A percentile compares a stretch with the other conserved stretches of the same genome.
Conservation (phyloP, 805 yeast genomes). For the Barnettozyma populi region DNA sequence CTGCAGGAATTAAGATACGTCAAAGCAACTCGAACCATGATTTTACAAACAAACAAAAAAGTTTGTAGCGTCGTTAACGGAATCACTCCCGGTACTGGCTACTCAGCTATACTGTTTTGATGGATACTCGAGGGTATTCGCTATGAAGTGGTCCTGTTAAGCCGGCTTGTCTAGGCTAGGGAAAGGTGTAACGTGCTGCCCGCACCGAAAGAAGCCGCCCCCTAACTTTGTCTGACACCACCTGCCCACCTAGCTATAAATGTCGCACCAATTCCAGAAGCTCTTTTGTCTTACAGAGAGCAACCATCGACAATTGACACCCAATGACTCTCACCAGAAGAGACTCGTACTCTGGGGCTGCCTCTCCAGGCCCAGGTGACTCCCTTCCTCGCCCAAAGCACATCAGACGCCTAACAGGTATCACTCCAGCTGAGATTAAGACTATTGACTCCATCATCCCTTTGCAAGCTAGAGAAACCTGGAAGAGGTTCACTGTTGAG, state of each 20-base stretch:
- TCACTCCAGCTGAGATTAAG: constrained; percentile 83
- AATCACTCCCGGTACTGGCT: too few relatives aligned
- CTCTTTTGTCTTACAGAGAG: neutral
- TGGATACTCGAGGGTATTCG: too few relatives aligned
- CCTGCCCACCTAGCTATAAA: neutral
- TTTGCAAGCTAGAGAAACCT: constrained; percentile 62
- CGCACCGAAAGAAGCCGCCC: neutral
- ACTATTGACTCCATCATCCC: constrained; percentile 82
- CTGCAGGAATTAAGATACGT: neutral
- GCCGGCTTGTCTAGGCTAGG: neutral
- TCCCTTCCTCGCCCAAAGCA: constrained; percentile 36
- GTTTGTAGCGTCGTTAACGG: too few relatives aligned
- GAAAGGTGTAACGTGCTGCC: neutral
- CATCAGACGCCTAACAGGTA: constrained; percentile 80
- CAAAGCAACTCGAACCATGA: too few relatives aligned
- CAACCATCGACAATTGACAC: neutral
- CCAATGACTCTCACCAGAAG: constrained; percentile 11
- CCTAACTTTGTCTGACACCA: neutral
- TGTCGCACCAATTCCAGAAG: neutral
- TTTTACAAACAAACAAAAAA: neutral
- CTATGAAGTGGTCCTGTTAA: too few relatives aligned
- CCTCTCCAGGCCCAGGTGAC: constrained; percentile 7
- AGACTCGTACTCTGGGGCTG: constrained; percentile 12
- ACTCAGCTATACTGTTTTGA: too few relatives aligned
- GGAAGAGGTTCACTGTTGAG: constrained; percentile 65